A percentile compares a stretch with the other conserved stretches of the same genome.
These are phyloP conservation scores for Blastobotrys proliferans DNA, from an alignment of 1,139 yeast genomes.

Conservation along the genomic window DNA sequence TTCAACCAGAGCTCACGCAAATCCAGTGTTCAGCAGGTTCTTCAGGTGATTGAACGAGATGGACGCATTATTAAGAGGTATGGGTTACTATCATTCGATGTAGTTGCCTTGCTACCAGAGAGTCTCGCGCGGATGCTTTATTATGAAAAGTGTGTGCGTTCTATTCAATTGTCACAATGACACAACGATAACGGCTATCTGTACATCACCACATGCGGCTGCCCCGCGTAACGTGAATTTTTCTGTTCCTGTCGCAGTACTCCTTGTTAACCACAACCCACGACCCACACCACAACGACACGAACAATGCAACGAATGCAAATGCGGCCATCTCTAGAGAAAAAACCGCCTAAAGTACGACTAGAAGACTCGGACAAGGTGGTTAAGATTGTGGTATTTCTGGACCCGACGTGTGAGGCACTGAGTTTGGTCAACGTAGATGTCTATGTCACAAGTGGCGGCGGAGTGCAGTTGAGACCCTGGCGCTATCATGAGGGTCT, in stretches of 20 bases:
- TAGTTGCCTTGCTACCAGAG: constrained; percentile 1
- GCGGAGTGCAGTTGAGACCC: background rate
- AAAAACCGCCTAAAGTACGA: no score
- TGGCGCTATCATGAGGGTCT: background rate
- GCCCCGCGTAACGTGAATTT: no score
- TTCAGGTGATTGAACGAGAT: background rate
- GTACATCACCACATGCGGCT: no score
- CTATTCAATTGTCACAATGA: no score
- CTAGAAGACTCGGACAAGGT: constrained; percentile 1
- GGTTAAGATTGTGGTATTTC: background rate
- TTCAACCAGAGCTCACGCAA: constrained; percentile 2
- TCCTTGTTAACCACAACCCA: no score
- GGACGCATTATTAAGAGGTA: constrained; percentile 1
- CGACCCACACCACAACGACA: no score
- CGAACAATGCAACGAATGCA: no score
- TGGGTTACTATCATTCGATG: constrained; percentile 4
- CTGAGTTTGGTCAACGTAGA: constrained; percentile 4
- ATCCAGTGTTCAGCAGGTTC: background rate
- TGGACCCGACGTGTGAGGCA: constrained; percentile 1
- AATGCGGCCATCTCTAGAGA: background rate
- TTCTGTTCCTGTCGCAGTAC: no score
- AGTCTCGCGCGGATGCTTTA: background rate
- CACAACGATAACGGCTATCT: no score
- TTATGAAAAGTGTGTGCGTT: no score
- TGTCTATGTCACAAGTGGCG: constrained; percentile 1